A percentile compares a stretch with the other conserved stretches of the same genome.
phyloP scores from a whole-genome alignment of 73 alveolate genomes.

The Symbiodinium natans region DNA sequence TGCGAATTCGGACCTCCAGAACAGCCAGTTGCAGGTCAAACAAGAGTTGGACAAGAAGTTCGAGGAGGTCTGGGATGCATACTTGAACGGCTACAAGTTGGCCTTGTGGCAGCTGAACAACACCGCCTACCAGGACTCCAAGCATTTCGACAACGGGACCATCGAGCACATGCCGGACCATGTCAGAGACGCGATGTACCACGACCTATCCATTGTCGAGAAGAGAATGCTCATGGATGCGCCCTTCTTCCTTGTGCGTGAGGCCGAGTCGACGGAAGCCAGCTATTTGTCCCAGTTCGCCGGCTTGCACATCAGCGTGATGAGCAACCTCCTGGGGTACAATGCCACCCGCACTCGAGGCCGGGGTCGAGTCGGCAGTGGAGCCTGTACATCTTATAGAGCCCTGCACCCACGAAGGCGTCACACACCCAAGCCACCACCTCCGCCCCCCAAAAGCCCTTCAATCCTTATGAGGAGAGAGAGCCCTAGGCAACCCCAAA shows the following conservation, averaged over 20 bases:
- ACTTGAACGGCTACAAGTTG: neutral
- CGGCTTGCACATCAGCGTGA: slow-evolving; percentile 25
- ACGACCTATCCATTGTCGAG: neutral
- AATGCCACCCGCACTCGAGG: neutral
- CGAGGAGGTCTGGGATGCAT: neutral
- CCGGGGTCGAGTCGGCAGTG: too few relatives aligned
- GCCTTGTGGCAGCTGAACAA: neutral
- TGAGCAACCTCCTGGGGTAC: slow-evolving; percentile 1
- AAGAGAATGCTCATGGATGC: neutral
- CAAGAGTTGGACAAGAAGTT: neutral
- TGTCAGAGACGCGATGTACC: neutral
- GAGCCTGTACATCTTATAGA: too few relatives aligned
- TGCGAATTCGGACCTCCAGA: too few relatives aligned
- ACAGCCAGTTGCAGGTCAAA: neutral
- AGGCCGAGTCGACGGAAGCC: neutral
- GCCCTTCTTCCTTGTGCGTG: neutral
- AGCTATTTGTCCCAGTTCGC: slow-evolving; percentile 14
- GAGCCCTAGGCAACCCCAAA: too few relatives aligned
- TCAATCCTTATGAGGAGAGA: too few relatives aligned
- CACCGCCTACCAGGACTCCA: neutral
- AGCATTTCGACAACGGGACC: neutral
- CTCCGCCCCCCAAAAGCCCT: too few relatives aligned
- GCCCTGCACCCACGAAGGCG: too few relatives aligned
- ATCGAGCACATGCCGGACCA: neutral
- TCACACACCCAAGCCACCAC: too few relatives aligned